Conservation (phyloP, 139 green algal species). For the Monoraphidium neglectum region DNA sequence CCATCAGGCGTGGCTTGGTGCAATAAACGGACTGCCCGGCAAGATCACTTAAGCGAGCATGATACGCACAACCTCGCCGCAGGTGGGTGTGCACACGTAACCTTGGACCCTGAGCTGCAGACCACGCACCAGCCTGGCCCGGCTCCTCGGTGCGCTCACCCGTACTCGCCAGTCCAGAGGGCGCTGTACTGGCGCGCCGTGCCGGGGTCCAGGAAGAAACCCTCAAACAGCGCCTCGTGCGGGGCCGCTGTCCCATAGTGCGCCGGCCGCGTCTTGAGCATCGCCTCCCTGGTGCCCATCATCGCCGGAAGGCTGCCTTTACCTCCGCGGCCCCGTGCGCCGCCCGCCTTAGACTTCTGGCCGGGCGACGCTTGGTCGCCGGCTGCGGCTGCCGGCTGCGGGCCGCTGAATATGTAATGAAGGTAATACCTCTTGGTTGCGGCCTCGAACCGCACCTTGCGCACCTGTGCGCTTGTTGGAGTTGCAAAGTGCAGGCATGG, state of each 20-base stretch:
- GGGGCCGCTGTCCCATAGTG: constrained; percentile 41
- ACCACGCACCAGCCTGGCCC: no score
- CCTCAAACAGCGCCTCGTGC: constrained; percentile 52
- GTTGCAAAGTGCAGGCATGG: no score
- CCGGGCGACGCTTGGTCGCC: background rate
- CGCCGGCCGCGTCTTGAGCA: background rate
- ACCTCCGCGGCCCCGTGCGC: background rate
- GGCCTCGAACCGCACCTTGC: constrained; percentile 41
- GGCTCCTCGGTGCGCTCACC: constrained; percentile 1
- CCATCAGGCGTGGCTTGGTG: no score
- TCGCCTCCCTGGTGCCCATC: background rate
- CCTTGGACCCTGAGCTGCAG: no score
- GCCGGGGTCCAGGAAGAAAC: constrained; percentile 42
- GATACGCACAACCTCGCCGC: no score
- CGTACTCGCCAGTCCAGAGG: background rate
- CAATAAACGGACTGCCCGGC: no score
- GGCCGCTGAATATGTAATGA: constrained; percentile 29
- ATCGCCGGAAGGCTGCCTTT: background rate
- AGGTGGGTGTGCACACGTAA: no score
- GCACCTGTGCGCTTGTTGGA: no score
- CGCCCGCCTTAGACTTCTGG: background rate
- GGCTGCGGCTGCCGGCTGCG: background rate
- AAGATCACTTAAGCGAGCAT: no score
- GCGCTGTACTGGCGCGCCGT: constrained; percentile 41
- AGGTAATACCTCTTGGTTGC: constrained; percentile 44